These are phyloP conservation scores for Vitis rupestris DNA, from an alignment of 164 flowering plant genomes.

Conservation along the genomic window DNA sequence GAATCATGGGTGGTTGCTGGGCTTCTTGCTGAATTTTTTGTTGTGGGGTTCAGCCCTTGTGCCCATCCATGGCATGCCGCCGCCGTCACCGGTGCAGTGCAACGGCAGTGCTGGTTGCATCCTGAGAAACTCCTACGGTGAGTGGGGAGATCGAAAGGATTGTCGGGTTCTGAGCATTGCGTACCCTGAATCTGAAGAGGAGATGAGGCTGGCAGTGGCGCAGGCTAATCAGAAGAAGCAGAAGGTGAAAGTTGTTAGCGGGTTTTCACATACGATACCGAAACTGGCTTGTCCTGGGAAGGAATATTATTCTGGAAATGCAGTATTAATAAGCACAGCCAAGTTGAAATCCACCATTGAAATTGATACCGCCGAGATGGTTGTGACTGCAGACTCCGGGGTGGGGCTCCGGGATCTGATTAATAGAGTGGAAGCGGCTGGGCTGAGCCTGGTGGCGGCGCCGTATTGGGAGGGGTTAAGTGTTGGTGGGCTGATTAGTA, in stretches of 20 bases:
- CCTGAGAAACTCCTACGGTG: constrained; percentile 68
- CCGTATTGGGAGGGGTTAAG: constrained; percentile 96
- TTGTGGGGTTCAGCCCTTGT: constrained; percentile 7
- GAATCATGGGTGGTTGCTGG: neutral
- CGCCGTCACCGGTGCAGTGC: constrained; percentile 57
- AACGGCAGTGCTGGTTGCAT: constrained; percentile 37
- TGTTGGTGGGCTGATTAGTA: constrained; percentile 76
- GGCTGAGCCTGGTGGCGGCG: constrained; percentile 74
- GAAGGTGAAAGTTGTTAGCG: constrained; percentile 57
- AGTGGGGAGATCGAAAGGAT: constrained; percentile 64
- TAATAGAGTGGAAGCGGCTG: constrained; percentile 50
- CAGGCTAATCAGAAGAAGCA: constrained; percentile 42
- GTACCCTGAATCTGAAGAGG: constrained; percentile 75
- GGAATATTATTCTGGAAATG: constrained; percentile 1
- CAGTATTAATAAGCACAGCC: constrained; percentile 65
- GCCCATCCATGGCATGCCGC: constrained; percentile 48
- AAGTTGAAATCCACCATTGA: constrained; percentile 45
- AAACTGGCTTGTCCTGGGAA: constrained; percentile 66
- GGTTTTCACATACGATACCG: constrained; percentile 75
- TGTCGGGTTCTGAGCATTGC: constrained; percentile 41
- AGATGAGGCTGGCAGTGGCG: constrained; percentile 59
- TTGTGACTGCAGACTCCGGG: constrained; percentile 70
- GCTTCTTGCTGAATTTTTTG: constrained; percentile 1
- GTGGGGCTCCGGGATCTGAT: constrained; percentile 64
- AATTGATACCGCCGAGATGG: constrained; percentile 32